Percentiles rank a stretch among this genome's conserved stretches.
phyloP scores from a whole-genome alignment of 2,329 filamentous ascomycete species.

The Pseudophaeomoniella oleicola region DNA sequence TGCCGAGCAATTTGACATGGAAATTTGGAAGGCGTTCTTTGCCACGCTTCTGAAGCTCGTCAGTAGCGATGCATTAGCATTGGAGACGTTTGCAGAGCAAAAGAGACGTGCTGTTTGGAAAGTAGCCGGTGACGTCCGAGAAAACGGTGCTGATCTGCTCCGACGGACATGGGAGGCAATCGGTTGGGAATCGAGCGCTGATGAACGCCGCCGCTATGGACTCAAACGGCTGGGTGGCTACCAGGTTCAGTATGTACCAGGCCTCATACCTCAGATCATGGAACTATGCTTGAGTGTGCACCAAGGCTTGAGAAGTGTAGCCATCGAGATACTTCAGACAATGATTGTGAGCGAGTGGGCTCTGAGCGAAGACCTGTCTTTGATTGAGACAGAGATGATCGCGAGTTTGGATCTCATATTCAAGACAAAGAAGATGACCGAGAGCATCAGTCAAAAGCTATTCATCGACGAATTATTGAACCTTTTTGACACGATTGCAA shows the following conservation, averaged over 20 bases:
- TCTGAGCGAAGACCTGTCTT: conserved; percentile 75
- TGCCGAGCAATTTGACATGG: conserved; percentile 80
- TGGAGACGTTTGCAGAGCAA: conserved; percentile 94
- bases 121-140: conserved; percentile 89
- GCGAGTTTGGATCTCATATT: conserved; percentile 83
- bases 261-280: conserved; percentile 78
- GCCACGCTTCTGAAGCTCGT: conserved; percentile 78
- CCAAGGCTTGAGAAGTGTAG: conserved; percentile 74
- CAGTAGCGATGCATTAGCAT: conserved; percentile 70
- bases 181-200: conserved; percentile 78
- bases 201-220: conserved; percentile 65
- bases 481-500: conserved; percentile 58
- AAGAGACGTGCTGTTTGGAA: conserved; percentile 96
- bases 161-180: conserved; percentile 85
- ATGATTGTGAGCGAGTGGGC: conserved; percentile 99
- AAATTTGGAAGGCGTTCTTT: conserved; percentile 90
- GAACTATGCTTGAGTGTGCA: conserved; percentile 92
- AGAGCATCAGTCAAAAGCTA: conserved; percentile 80
- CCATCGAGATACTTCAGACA: conserved; percentile 83
- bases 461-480: conserved; percentile 77
- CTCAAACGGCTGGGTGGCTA: conserved; percentile 83
- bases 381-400: conserved; percentile 93
- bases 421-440: conserved; percentile 61
- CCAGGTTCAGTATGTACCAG: conserved; percentile 94
- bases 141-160: conserved; percentile 76